A percentile compares a stretch with the other conserved stretches of the same genome.
Evolutionary conservation across 805 yeast genomes (phyloP).

Genomic region (Candida gorgasii): DNA sequence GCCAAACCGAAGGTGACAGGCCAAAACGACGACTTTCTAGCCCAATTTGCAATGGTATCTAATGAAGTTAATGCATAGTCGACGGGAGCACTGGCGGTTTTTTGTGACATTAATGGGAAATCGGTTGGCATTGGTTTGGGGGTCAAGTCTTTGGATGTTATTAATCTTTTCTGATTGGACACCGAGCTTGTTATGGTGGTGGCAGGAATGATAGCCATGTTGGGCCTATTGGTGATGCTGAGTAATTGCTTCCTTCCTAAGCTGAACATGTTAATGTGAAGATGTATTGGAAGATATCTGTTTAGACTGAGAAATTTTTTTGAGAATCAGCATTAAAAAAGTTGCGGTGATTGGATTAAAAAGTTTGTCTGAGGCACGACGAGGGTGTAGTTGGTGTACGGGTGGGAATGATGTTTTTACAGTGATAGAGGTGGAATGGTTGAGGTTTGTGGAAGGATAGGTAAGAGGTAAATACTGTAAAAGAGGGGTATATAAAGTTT

Average conservation of each 20-base stretch:
- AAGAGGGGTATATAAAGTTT: too few relatives aligned
- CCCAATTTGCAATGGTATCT: constrained; percentile 87
- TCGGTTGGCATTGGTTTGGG: constrained; percentile 62
- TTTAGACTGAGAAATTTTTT: neutral
- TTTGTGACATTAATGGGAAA: constrained; percentile 68
- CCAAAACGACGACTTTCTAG: constrained; percentile 89
- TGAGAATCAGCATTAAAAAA: constrained; percentile 37
- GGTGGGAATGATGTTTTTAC: too few relatives aligned
- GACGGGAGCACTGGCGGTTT: constrained; percentile 52
- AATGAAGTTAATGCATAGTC: constrained; percentile 82
- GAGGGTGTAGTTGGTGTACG: neutral
- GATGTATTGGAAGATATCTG: constrained; percentile 1
- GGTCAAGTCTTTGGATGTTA: constrained; percentile 39
- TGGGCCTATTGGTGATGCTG: constrained; percentile 18
- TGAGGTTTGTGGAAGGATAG: too few relatives aligned
- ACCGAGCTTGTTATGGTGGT: constrained; percentile 1
- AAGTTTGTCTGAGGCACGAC: constrained; percentile 1
- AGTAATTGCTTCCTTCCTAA: constrained; percentile 28
- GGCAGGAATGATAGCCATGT: constrained; percentile 11
- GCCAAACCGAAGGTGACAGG: constrained; percentile 91
- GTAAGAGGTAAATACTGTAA: too few relatives aligned
- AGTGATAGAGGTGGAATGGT: neutral
- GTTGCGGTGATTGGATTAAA: constrained; percentile 34
- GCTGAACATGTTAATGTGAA: constrained; percentile 22
- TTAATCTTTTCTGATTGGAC: constrained; percentile 8